These are phyloP conservation scores for Isatis tinctoria DNA, from an alignment of 345 rosid species.

Conservation along the genomic window DNA sequence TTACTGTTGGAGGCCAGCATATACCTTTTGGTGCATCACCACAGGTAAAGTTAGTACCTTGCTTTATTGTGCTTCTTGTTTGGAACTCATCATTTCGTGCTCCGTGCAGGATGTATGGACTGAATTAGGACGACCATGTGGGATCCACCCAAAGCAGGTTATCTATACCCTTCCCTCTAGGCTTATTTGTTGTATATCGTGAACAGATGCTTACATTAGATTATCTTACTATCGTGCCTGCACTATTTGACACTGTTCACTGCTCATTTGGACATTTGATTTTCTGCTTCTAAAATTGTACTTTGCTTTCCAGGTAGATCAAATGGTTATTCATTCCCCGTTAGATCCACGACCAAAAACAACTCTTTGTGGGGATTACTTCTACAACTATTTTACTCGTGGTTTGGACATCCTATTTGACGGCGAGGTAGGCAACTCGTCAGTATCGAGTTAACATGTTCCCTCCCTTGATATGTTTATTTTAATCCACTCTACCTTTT, in stretches of 20 bases:
- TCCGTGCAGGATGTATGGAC: slow-evolving; percentile 90
- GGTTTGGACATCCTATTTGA: slow-evolving; percentile 95
- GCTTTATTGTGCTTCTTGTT: slow-evolving; percentile 5
- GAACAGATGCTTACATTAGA: slow-evolving; percentile 6
- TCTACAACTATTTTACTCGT: slow-evolving; percentile 92
- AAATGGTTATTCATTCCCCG: slow-evolving; percentile 97
- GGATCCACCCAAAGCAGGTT: slow-evolving; percentile 98
- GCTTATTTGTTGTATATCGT: not conserved
- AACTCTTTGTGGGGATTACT: slow-evolving; percentile 91
- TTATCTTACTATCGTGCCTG: slow-evolving; percentile 1
- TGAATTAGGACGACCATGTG: slow-evolving; percentile 96
- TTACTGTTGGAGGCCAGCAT: slow-evolving; percentile 83
- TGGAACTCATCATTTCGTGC: slow-evolving; percentile 9
- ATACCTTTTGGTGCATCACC: slow-evolving; percentile 97
- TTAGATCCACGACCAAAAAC: slow-evolving; percentile 80
- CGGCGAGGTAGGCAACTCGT: slow-evolving; percentile 62
- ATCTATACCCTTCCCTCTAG: not conserved
- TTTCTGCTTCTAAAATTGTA: slow-evolving; percentile 12
- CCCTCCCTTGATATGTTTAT: not conserved
- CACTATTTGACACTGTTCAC: not conserved
- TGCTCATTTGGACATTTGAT: not conserved
- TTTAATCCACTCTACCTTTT: not conserved
- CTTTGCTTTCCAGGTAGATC: slow-evolving; percentile 65
- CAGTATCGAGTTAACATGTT: slow-evolving; percentile 4
- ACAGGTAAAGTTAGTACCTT: slow-evolving; percentile 51